Conservation (phyloP, 805 yeast species). For the Ogataea nakhonphanomensis region DNA sequence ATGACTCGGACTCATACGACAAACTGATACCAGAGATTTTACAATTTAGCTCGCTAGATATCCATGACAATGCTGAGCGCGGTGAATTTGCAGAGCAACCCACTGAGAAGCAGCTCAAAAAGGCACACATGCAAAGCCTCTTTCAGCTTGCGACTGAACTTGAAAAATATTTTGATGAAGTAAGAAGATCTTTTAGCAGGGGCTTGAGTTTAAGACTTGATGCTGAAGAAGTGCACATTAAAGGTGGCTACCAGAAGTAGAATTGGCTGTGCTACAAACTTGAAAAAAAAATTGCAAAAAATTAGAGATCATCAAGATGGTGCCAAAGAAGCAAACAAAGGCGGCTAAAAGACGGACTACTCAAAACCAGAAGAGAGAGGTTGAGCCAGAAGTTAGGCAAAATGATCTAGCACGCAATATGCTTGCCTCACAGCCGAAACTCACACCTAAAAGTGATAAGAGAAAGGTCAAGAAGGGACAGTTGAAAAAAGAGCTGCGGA, state of each 20-base stretch:
- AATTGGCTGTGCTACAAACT: constrained; percentile 10
- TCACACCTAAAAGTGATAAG: constrained; percentile 55
- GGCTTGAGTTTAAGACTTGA: background rate
- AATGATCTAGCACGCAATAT: constrained; percentile 71
- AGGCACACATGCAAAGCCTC: constrained; percentile 9
- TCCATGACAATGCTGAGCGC: constrained; percentile 22
- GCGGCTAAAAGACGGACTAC: constrained; percentile 53
- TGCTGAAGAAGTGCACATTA: background rate
- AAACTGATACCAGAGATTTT: constrained; percentile 23
- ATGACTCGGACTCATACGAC: background rate
- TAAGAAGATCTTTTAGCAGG: constrained; percentile 5
- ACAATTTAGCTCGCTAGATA: constrained; percentile 27
- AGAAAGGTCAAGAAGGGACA: constrained; percentile 46
- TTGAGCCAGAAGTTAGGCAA: constrained; percentile 62
- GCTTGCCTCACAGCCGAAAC: constrained; percentile 53
- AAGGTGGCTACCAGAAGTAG: background rate
- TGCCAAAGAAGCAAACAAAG: constrained; percentile 44
- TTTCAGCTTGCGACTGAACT: constrained; percentile 6
- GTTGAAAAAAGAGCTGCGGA: constrained; percentile 64
- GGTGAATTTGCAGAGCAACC: constrained; percentile 2
- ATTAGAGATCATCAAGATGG: constrained; percentile 19
- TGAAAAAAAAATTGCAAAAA: constrained; percentile 6
- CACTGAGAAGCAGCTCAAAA: constrained; percentile 3
- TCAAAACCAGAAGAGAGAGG: constrained; percentile 52
- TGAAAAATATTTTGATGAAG: constrained; percentile 5